A percentile compares a stretch with the other conserved stretches of the same genome.
Conservation (phyloP, 1,139 yeast genomes). For the Pichia sp. region DNA sequence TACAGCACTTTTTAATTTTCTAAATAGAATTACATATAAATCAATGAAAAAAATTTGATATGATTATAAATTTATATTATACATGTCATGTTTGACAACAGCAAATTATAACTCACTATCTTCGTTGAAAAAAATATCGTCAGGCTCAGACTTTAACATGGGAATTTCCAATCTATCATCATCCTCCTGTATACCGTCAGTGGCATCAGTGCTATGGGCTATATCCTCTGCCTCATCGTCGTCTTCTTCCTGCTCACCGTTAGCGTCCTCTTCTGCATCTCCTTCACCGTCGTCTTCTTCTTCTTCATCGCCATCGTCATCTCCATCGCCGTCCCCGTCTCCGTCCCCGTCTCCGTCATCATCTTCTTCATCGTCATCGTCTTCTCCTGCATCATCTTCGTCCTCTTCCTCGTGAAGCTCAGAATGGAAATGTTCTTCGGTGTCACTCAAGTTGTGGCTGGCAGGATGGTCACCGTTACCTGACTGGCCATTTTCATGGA, state of each 20-base stretch:
- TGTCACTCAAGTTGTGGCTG: not conserved
- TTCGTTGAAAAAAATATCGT: constrained; percentile 5
- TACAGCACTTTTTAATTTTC: not conserved
- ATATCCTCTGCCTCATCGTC: constrained; percentile 17
- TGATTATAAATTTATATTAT: not conserved
- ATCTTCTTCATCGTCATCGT: constrained; percentile 16
- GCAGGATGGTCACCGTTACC: not conserved
- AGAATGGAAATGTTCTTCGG: constrained; percentile 2
- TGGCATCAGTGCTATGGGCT: constrained; percentile 1
- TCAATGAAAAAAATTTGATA: constrained; percentile 1
- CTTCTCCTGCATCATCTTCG: constrained; percentile 6
- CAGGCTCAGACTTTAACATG: constrained; percentile 9
- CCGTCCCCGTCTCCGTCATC: constrained; percentile 1
- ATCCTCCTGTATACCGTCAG: constrained; percentile 4
- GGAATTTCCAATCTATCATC: not conserved
- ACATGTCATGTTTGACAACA: not conserved
- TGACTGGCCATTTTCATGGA: not conserved
- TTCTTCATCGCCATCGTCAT: constrained; percentile 11
- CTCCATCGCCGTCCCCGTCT: constrained; percentile 15
- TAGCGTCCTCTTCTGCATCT: constrained; percentile 2
- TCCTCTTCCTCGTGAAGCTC: constrained; percentile 6
- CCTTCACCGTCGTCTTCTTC: constrained; percentile 10
- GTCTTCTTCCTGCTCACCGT: constrained; percentile 6
- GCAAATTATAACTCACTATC: constrained; percentile 5
- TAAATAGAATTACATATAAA: constrained; percentile 1